Percentiles rank a stretch among this genome's conserved stretches.
Conservation (phyloP, 345 rosid species). For the Carallia brachiata region DNA sequence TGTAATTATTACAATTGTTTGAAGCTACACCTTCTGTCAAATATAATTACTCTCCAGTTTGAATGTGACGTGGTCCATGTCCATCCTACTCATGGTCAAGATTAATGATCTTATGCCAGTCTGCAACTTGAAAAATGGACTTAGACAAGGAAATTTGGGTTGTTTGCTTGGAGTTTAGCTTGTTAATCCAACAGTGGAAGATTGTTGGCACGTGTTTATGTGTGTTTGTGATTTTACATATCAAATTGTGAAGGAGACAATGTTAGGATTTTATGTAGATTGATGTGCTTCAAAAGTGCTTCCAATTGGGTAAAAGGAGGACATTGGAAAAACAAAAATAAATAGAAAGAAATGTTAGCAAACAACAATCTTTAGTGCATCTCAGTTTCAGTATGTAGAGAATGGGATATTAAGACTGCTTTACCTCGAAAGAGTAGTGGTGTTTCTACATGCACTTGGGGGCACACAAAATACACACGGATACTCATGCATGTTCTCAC, state of each 20-base stretch:
- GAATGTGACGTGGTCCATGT: slow-evolving; percentile 21
- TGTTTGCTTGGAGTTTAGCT: slow-evolving; percentile 6
- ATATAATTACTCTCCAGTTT: slow-evolving; percentile 22
- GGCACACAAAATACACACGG: not conserved
- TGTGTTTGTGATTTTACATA: slow-evolving; percentile 3
- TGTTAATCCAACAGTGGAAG: slow-evolving; percentile 1
- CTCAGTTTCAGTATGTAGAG: not conserved
- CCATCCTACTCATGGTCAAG: slow-evolving; percentile 11
- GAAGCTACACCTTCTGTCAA: slow-evolving; percentile 1
- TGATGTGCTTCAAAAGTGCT: not conserved
- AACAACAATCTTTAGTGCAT: too few relatives aligned
- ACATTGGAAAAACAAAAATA: too few relatives aligned
- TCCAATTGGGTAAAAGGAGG: not conserved
- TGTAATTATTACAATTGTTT: not conserved
- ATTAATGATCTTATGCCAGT: slow-evolving; percentile 14
- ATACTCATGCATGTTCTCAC: too few relatives aligned
- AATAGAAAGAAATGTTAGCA: not conserved
- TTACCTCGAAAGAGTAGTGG: not conserved
- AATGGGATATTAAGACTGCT: not conserved
- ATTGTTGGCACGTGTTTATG: slow-evolving; percentile 5
- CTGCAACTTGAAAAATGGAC: slow-evolving; percentile 11
- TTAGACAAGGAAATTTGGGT: slow-evolving; percentile 11
- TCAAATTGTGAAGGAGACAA: slow-evolving; percentile 1
- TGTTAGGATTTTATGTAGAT: not conserved
- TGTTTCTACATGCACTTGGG: not conserved